Evolutionary conservation across 495 filamentous ascomycete species (phyloP), one percentile per base, ranked within the genome.

Genomic region (Xylaria telfairii): DNA sequence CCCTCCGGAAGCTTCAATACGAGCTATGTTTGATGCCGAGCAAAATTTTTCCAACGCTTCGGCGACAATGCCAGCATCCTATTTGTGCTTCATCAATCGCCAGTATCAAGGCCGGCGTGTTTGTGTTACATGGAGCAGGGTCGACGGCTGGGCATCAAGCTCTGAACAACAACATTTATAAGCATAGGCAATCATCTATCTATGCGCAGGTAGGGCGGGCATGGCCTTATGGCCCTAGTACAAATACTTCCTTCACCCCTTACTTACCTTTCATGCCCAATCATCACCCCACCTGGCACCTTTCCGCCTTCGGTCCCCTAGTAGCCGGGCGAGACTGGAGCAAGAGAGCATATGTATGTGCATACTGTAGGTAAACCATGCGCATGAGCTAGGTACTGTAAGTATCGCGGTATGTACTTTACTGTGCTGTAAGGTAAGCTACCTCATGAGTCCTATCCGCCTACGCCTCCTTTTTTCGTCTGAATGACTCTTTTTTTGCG

Each of bases 111-210:
- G 21, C 13, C 21, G 9, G 53, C 28, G 17, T 32, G 15, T 57
- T 19, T 56, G 15, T 28, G 39, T 21, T 47, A 32, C 63, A 65
- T 53, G 44, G 63, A 37, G 26, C 57, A 39, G 28, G 44, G 63
- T 15, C 30, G 46, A 30, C 39, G 46, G 46, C 63, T 65, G 63
- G 63, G 63, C 46, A 53, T 65, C 46, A 65, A 62, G 39, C 59
- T 62, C 28, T 15, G 59, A 7, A 37, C 32, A 21, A 4, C 30
- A n/a, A 19, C 53, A 19, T 32, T n/a, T n/a, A 21, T 59, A 37
- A 30, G 32, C 47, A 39, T 49, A 28, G 21, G 44, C 0, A 4
- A 15, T n/a, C 32, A 32, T 39, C 17, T 24, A n/a, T n/a, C n/a
- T n/a, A n/a, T n/a, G n/a, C n/a, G n/a, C n/a, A n/a, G n/a, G n/a